A percentile compares a stretch with the other conserved stretches of the same genome.
Conservation (phyloP, 129 eudicot species). For the Deinandra increscens region DNA sequence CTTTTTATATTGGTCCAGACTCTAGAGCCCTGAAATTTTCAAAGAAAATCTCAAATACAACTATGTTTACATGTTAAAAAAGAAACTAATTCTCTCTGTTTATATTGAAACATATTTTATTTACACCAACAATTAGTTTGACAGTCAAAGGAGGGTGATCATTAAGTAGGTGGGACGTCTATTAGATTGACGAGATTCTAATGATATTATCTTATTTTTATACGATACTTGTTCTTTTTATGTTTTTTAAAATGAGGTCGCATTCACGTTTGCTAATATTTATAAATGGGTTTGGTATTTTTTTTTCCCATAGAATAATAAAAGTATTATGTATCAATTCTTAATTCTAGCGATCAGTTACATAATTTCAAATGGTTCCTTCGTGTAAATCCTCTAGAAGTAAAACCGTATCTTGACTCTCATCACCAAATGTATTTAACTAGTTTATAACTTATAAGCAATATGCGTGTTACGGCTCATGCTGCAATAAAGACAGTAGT, state of each 20-base stretch:
- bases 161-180: constrained; percentile 1
- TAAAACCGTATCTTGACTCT: too few species aligned
- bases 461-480: too few species aligned
- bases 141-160: neutral
- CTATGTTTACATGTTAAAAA: too few species aligned
- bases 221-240: neutral
- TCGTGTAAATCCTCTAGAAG: too few species aligned
- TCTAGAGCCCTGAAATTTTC: too few species aligned
- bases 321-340: neutral
- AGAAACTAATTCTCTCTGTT: too few species aligned
- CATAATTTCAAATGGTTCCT: too few species aligned
- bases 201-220: neutral
- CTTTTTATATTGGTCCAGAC: too few species aligned
- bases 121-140: neutral
- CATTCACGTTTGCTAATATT: neutral
- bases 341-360: neutral
- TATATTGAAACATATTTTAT: neutral
- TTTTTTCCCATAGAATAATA: neutral
- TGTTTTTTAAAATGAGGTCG: neutral
- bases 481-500: too few species aligned
- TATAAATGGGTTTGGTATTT: neutral
- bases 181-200: neutral
- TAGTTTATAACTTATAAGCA: too few species aligned
- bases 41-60: too few species aligned
- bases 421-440: too few species aligned